Base-by-base conservation (phyloP, 2,329 filamentous ascomycete genomes). In the Geosmithia flava region DNA sequence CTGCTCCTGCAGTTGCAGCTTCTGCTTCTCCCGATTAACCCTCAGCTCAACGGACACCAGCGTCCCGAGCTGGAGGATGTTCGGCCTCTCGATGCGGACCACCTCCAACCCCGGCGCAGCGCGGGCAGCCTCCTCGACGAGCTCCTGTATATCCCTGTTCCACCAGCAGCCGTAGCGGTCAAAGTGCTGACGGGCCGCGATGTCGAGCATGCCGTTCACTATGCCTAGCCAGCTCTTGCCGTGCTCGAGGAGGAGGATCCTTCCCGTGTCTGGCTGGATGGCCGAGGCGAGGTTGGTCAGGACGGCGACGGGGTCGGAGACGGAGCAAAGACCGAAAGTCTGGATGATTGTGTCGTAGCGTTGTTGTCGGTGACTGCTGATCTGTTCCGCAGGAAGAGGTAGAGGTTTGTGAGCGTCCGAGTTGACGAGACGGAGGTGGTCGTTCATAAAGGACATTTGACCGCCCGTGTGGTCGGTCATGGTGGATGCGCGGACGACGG, bases 111-210 rank as follows among this genome's bases (percentile, higher is more conserved):
- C 76, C 0, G 74, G 75, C 3, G 74, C 66, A 46, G 58, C 58
- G 46, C 55, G 52, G 19, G 65, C 65, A 29, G 76, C 78, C 51
- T 71, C 67, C 47, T 68, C 62, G 8, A 82, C 70, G 29, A 82
- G 67, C 33, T 56, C 62, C 55, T 74, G 72, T 50, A 83, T 73
- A 56, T 83, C 79, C 47, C 80, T 67, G 62, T 83, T 83, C 78
- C 78, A 83, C 80, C 80, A 83, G 63, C 80, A 83, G 2, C 80
- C 80, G 56, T 77, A 83, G 54, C 74, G 71, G 20, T 67, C 64
- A 50, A 80, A 81, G 56, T 83, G 80, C 20, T 64, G 62, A 16
- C 63, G 61, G 0, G 80, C 79, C 49, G 71, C 70, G 52, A 63
- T 66, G 61, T 83, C 79, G 30, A 83, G 62, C 17, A 76, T 54